Conservation (phyloP, 2,329 filamentous ascomycete genomes). For the Neopestalotiopsis clavispora region DNA sequence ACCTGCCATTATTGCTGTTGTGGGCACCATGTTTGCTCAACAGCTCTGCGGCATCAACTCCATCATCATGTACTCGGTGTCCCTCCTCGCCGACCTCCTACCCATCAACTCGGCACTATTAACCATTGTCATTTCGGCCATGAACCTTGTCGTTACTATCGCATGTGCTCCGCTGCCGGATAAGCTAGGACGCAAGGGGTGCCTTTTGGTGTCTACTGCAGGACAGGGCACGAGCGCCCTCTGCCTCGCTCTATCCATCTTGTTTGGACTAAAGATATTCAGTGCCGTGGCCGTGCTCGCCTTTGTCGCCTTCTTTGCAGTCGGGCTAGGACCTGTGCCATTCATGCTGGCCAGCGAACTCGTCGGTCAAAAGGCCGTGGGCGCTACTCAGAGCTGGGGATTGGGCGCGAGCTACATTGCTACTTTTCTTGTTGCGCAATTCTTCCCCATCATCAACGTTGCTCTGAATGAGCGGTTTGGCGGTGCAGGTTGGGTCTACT, state of each 20-base stretch:
- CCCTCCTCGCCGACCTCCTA: conserved; percentile 80
- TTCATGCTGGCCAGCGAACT: conserved; percentile 94
- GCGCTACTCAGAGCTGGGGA: conserved; percentile 88
- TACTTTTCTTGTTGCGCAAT: conserved; percentile 91
- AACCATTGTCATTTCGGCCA: conserved; percentile 83
- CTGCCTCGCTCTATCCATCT: conserved; percentile 80
- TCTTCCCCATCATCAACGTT: conserved; percentile 87
- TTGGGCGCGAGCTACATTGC: conserved; percentile 87
- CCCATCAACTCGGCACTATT: conserved; percentile 81
- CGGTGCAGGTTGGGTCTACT: conserved; percentile 83
- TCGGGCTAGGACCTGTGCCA: conserved; percentile 90
- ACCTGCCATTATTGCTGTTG: conserved; percentile 78
- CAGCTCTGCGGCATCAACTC: conserved; percentile 95
- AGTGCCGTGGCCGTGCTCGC: conserved; percentile 81
- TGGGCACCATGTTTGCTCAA: conserved; percentile 91
- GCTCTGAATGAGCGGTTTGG: conserved; percentile 67
- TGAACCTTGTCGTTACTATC: conserved; percentile 85
- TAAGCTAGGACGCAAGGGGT: conserved; percentile 84
- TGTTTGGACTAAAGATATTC: conserved; percentile 71
- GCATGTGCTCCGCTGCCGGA: conserved; percentile 85
- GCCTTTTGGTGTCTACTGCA: conserved; percentile 79
- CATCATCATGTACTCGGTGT: conserved; percentile 98
- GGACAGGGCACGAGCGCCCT: conserved; percentile 85
- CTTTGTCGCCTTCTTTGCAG: conserved; percentile 89
- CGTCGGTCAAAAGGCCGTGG: conserved; percentile 87